Evolutionary conservation across 2,329 filamentous ascomycete genomes (phyloP).

Genomic region (Arachnopeziza araneosa): DNA sequence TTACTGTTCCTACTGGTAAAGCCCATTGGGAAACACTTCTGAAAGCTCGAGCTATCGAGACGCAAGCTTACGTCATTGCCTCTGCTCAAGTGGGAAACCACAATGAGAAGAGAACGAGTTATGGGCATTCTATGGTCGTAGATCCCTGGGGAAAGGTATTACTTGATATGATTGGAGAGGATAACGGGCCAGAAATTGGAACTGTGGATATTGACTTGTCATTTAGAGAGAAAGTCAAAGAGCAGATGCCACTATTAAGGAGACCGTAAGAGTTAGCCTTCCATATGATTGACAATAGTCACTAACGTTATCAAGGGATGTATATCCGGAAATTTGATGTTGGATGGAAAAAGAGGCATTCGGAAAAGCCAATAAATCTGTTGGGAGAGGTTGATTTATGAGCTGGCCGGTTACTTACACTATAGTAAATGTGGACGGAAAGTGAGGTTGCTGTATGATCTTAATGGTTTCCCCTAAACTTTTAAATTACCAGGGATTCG

Average conservation of each 20-base stretch:
- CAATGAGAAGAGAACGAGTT: constrained; percentile 72
- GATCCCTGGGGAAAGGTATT: constrained; percentile 81
- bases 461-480: too few relatives aligned
- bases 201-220: constrained; percentile 50
- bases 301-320: constrained; percentile 15
- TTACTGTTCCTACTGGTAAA: constrained; percentile 77
- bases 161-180: constrained; percentile 52
- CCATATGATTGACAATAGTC: background rate
- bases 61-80: constrained; percentile 80
- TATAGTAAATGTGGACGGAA: too few relatives aligned
- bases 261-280: constrained; percentile 31
- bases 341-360: background rate
- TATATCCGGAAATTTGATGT: constrained; percentile 13
- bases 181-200: constrained; percentile 39
- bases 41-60: constrained; percentile 79
- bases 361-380: too few relatives aligned
- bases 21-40: constrained; percentile 84
- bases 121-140: constrained; percentile 80
- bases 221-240: constrained; percentile 45
- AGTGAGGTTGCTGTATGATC: too few relatives aligned
- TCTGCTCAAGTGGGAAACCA: constrained; percentile 74
- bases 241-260: constrained; percentile 51
- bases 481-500: too few relatives aligned
- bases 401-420: too few relatives aligned
- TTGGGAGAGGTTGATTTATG: too few relatives aligned